A percentile compares a stretch with the other conserved stretches of the same genome.
These are phyloP conservation scores for Symbiodinium natans DNA, from an alignment of 73 alveolate genomes.

Conservation along the genomic window DNA sequence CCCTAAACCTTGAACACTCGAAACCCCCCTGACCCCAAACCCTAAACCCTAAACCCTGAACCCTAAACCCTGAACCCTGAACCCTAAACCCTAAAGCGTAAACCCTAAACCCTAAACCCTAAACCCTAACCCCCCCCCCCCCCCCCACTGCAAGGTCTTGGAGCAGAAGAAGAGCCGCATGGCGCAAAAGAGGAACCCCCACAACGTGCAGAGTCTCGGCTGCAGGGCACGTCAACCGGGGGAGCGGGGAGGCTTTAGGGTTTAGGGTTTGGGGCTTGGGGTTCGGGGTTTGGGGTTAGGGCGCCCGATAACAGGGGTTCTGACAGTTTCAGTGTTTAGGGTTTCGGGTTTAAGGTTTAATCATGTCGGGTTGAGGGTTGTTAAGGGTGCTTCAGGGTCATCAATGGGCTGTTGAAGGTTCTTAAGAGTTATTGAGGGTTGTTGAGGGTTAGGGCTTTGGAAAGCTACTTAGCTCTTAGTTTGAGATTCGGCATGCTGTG, in stretches of 20 bases:
- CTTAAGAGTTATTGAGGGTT: too few species aligned
- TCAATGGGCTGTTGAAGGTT: too few species aligned
- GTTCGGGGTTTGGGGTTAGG: background rate
- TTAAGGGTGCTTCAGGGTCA: background rate
- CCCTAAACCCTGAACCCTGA: too few species aligned
- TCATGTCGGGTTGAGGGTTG: background rate
- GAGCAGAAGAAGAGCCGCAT: background rate
- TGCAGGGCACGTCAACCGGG: too few species aligned
- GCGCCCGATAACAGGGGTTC: background rate
- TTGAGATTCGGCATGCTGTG: too few species aligned
- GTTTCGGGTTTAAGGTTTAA: background rate
- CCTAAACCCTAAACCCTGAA: too few species aligned
- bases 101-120: too few species aligned
- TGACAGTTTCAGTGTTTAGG: background rate
- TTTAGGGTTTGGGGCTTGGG: background rate
- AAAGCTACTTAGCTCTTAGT: too few species aligned
- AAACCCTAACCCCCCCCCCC: background rate
- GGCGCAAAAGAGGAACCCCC: background rate
- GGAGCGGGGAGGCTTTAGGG: background rate
- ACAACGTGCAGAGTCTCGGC: background rate
- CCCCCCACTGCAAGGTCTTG: background rate
- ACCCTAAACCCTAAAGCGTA: too few species aligned
- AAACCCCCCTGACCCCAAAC: too few species aligned
- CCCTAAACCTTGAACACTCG: too few species aligned
- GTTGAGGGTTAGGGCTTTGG: too few species aligned